These are phyloP conservation scores for Saccharomycopsis sp. DNA, from an alignment of 805 yeast species.

Conservation along the genomic window DNA sequence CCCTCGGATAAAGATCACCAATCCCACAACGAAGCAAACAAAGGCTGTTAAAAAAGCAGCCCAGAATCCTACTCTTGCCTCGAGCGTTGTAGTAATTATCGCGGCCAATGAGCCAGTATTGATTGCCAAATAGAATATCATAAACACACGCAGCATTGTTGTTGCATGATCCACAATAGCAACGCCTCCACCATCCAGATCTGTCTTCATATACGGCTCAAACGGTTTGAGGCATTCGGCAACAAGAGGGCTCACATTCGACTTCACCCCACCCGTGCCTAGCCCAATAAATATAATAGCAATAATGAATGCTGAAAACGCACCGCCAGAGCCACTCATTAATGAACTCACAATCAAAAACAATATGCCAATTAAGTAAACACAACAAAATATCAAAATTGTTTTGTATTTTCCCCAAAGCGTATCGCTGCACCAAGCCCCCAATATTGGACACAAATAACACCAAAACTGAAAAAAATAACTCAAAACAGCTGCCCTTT, in stretches of 20 bases:
- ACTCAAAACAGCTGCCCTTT: constrained; percentile 62
- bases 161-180: constrained; percentile 64
- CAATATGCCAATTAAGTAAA: constrained; percentile 55
- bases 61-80: constrained; percentile 57
- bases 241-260: constrained; percentile 65
- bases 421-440: constrained; percentile 70
- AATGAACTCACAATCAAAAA: constrained; percentile 62
- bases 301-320: constrained; percentile 54
- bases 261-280: constrained; percentile 76
- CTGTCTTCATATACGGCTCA: constrained; percentile 17
- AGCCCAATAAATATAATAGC: constrained; percentile 56
- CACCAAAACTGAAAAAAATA: constrained; percentile 78
- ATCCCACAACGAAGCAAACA: constrained; percentile 55
- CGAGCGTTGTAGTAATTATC: constrained; percentile 69
- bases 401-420: constrained; percentile 66
- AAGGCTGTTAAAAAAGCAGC: constrained; percentile 69
- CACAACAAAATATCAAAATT: constrained; percentile 47
- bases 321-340: constrained; percentile 47
- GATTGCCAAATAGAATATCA: constrained; percentile 68
- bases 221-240: constrained; percentile 35
- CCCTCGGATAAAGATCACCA: constrained; percentile 44
- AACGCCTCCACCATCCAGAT: constrained; percentile 54
- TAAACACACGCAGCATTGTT: constrained; percentile 64
- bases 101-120: constrained; percentile 69
- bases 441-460: constrained; percentile 68